phyloP scores from a whole-genome alignment of 2,329 filamentous ascomycete species.

The Xylaria sp. region DNA sequence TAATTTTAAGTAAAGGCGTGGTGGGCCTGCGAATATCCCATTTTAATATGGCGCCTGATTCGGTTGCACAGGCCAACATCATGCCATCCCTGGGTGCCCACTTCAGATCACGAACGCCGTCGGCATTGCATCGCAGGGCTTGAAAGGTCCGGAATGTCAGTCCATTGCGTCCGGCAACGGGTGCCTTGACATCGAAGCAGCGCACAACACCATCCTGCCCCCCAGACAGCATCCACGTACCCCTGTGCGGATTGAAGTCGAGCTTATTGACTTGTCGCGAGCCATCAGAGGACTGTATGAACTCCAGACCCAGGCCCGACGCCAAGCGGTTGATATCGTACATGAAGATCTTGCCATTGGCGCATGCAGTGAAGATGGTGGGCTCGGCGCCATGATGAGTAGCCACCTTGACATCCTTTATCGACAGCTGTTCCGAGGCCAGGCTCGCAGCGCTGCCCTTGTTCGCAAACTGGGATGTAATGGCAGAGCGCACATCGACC shows the following conservation, averaged over 20 bases:
- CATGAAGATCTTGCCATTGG: conserved; percentile 71
- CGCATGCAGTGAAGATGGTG: conserved; percentile 70
- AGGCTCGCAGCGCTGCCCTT: conserved; percentile 54
- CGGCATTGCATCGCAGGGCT: conserved; percentile 63
- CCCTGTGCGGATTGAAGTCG: conserved; percentile 69
- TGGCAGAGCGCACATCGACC: conserved; percentile 66
- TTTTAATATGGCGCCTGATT: conserved; percentile 69
- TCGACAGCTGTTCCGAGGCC: conserved; percentile 67
- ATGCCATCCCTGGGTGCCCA: conserved; percentile 72
- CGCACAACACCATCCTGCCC: conserved; percentile 72
- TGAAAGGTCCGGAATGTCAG: conserved; percentile 61
- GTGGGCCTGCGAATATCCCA: conserved; percentile 69
- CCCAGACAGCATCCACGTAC: conserved; percentile 68
- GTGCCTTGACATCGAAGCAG: conserved; percentile 66
- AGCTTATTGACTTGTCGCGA: conserved; percentile 71
- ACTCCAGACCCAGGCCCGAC: conserved; percentile 60
- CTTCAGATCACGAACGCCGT: conserved; percentile 69
- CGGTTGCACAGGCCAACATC: conserved; percentile 72
- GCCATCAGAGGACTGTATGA: conserved; percentile 69
- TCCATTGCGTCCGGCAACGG: conserved; percentile 59
- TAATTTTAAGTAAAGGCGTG: conserved; percentile 66
- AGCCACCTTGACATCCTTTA: conserved; percentile 70
- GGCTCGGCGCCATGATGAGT: conserved; percentile 56
- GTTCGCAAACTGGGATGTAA: conserved; percentile 60
- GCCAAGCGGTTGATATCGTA: conserved; percentile 68